phyloP scores from a whole-genome alignment of 768 basidiomycete genomes.

The Collybiopsis luxurians region DNA sequence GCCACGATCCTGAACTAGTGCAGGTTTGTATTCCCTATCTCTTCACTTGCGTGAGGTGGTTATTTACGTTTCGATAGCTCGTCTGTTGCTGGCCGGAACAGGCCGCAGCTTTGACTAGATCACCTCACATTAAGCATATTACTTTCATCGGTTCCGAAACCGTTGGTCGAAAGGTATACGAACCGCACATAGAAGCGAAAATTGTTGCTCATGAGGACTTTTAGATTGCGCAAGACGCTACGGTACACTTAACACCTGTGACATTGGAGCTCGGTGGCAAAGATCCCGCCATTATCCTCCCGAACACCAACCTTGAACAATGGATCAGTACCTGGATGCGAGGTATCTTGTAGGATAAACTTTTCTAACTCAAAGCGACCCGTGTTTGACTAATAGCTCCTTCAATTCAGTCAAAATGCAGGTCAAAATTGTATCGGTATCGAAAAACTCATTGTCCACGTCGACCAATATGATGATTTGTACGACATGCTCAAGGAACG shows the following conservation, averaged over 20 bases:
- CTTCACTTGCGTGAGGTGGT: neutral
- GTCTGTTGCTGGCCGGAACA: slow-evolving; percentile 89
- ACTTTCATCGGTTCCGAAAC: slow-evolving; percentile 88
- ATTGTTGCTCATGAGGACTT: neutral
- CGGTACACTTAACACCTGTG: slow-evolving; percentile 85
- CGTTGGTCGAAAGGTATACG: slow-evolving; percentile 68
- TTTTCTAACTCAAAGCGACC: neutral
- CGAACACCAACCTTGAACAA: slow-evolving; percentile 76
- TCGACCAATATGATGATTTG: slow-evolving; percentile 73
- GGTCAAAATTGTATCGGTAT: slow-evolving; percentile 99
- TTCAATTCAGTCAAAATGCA: slow-evolving; percentile 67
- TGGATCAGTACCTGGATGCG: slow-evolving; percentile 87
- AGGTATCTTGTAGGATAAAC: slow-evolving; percentile 75
- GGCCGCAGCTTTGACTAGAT: slow-evolving; percentile 77
- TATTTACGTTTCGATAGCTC: slow-evolving; percentile 37
- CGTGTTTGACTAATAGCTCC: neutral
- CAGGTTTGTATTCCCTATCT: slow-evolving; percentile 51
- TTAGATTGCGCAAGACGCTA: slow-evolving; percentile 81
- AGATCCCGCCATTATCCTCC: slow-evolving; percentile 89
- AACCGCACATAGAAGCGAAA: neutral
- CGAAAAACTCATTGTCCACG: slow-evolving; percentile 88
- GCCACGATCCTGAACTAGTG: slow-evolving; percentile 83
- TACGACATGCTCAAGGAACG: slow-evolving; percentile 63
- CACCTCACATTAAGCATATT: slow-evolving; percentile 84
- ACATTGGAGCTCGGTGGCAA: slow-evolving; percentile 95